A percentile compares a stretch with the other conserved stretches of the same genome.
Conservation (phyloP, 2,329 filamentous ascomycete genomes). For the Cladophialophora psammophila region DNA sequence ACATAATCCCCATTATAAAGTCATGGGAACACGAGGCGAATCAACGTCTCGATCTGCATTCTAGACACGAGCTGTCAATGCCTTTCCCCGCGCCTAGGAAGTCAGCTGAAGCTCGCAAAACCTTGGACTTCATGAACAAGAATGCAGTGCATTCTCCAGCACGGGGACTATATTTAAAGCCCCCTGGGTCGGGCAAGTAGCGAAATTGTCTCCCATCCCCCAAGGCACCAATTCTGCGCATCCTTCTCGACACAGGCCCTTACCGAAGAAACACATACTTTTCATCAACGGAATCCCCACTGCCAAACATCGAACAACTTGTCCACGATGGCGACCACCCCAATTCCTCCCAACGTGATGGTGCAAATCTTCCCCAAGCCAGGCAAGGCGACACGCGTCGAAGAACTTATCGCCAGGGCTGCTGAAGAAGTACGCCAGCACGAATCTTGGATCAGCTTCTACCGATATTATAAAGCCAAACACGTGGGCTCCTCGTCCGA, state of each 20-base stretch:
- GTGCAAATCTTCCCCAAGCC: conserved; percentile 17
- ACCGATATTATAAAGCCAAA: conserved; percentile 15
- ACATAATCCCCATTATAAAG: neutral
- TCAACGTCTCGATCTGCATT: neutral
- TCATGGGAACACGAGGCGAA: neutral
- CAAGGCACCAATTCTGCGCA: neutral
- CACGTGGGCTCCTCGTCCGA: conserved; percentile 2
- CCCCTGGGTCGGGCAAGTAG: neutral
- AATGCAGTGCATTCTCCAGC: neutral
- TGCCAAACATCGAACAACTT: neutral
- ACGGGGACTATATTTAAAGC: neutral
- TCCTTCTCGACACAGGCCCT: neutral
- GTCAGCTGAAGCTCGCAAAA: neutral
- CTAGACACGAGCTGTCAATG: neutral
- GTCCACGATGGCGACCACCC: neutral
- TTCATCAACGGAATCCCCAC: neutral
- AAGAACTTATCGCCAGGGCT: conserved; percentile 14
- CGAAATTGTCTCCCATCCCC: neutral
- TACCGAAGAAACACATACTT: neutral
- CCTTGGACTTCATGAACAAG: neutral
- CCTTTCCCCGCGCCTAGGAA: neutral
- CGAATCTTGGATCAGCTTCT: conserved; percentile 22
- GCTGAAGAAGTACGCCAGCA: conserved; percentile 20
- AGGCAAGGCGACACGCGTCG: conserved; percentile 22
- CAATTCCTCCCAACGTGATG: conserved; percentile 14